Base-by-base conservation (phyloP, 805 yeast genomes). In the Kuraishia borneana region DNA sequence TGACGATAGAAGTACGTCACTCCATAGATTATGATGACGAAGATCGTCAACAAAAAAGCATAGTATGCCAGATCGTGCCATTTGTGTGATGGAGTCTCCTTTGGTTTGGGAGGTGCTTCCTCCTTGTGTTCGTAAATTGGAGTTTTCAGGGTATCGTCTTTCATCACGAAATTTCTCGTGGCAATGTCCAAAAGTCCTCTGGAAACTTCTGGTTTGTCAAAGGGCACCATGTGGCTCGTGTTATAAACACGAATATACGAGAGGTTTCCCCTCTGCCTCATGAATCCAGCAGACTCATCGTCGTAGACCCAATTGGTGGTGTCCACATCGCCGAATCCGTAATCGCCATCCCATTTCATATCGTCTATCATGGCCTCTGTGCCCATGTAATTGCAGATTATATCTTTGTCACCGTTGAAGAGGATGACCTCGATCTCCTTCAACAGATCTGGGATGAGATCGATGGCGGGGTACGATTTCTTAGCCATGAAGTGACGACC, bases 161-260 rank as follows among this genome's bases (percentile, higher is more conserved):
- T 40, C 0, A 46, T 45, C 26, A 54, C 55, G 32, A 38, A 53
- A 36, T 62, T 59, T 1, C 55, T 54, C 2, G 56, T 44, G 19
- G 65, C 45, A 17, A 71, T 39, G 46, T 84, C 87, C 27, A 87
- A 58, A 39, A 88, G 56, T 13, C 85, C 84, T 42, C 87, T 65
- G 6, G 88, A 70, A 19, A 70, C 65, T 31, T 66, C 73, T 2
- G 92, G 82, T 34, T 72, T 58, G 51, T 88, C 96, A 43, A 71
- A 78, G 1, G 97, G 95, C 18, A 87, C 92, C 97, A 92, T 89
- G 51, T 92, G 97, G 3, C 95, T 80, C 0, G 95, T 74, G 44
- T 83, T 73, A 51, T 58, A 71, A 2, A 89, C 73, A 37, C 74
- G 73, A 21, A 83, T 74, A 51, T 80, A 81, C 0, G 95, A 80